Base-by-base conservation (phyloP, 169 alveolate species). In the Neospora caninum region DNA sequence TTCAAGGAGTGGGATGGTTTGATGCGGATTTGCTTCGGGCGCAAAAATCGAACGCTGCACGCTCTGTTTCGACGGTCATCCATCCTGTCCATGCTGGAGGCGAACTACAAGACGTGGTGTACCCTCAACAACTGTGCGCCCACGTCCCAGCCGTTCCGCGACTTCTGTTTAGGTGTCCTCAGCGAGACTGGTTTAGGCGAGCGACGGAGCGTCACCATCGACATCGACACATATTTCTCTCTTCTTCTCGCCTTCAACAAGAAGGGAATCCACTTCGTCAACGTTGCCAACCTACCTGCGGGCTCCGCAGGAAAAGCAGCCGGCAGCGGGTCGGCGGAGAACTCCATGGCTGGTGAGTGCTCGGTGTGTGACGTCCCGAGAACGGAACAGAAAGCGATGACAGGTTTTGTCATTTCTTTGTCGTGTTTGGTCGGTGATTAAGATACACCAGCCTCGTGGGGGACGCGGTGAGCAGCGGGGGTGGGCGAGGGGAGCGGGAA, bases 1-100 rank as follows among this genome's bases (percentile, higher is more conserved):
- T 99, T 99, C 95, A 97, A 96, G 53, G 99, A 99, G 95, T 99
- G 99, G 99, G 99, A 99, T 97, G 99, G 99, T 9, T 95, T 99
- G 97, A 94, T 99, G 84, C 98, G 99, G 92, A 96, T 99, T 38
- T 98, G 99, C 94, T 99, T 99, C 95, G 97, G 98, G 94, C 97
- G 99, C 80, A 99, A 99, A 96, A 97, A 99, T 95, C 99, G 99
- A 96, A 98, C 99, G 20, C 96, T 99, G 91, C 98, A 99, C 38
- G 99, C 99, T 36, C 97, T 98, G 43, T 99, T 99, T 96, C 99
- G 99, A 88, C 97, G 98, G 89, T 98, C 98, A 94, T 96, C 99
- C 39, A 98, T 99, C 4, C 95, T 99, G 38, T 97, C 98, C 93
- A 97, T 98, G 96, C 97, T 99, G 67, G 99, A 98, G 94, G 97